These are phyloP conservation scores for Metschnikowia drakensbergensis DNA, from an alignment of 805 yeast species.

Conservation along the genomic window DNA sequence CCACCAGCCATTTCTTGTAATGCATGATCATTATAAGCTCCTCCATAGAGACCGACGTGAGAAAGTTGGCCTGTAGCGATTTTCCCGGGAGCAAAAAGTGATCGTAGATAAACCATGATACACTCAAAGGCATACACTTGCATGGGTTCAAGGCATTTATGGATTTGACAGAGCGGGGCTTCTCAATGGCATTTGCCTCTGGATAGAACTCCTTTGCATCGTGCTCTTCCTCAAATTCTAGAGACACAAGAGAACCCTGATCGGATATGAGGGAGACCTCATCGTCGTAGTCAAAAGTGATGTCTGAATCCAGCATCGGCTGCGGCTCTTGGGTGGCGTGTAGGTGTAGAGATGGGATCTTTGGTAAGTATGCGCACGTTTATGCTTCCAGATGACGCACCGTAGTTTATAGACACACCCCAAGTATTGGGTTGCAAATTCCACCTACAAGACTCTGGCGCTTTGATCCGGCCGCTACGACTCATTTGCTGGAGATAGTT, in stretches of 20 bases:
- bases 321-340: neutral
- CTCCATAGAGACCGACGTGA: constrained; percentile 28
- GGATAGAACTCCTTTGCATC: neutral
- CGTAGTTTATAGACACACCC: neutral
- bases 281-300: constrained; percentile 22
- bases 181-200: neutral
- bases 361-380: neutral
- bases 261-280: constrained; percentile 11
- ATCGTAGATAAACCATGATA: constrained; percentile 22
- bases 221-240: neutral
- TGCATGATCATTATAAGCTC: constrained; percentile 37
- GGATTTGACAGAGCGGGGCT: constrained; percentile 8
- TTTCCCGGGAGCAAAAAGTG: constrained; percentile 23
- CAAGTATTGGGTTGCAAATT: too few species aligned
- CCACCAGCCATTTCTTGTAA: constrained; percentile 37
- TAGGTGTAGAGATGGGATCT: neutral
- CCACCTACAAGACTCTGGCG: too few species aligned
- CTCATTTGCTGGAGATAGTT: too few species aligned
- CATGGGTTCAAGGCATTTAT: constrained; percentile 8
- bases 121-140: constrained; percentile 10
- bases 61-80: constrained; percentile 20
- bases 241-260: neutral
- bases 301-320: constrained; percentile 15
- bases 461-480: too few species aligned
- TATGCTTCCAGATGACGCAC: neutral